phyloP scores from a whole-genome alignment of 1,284 basidiomycete species.

The Ustilago cynodontis region DNA sequence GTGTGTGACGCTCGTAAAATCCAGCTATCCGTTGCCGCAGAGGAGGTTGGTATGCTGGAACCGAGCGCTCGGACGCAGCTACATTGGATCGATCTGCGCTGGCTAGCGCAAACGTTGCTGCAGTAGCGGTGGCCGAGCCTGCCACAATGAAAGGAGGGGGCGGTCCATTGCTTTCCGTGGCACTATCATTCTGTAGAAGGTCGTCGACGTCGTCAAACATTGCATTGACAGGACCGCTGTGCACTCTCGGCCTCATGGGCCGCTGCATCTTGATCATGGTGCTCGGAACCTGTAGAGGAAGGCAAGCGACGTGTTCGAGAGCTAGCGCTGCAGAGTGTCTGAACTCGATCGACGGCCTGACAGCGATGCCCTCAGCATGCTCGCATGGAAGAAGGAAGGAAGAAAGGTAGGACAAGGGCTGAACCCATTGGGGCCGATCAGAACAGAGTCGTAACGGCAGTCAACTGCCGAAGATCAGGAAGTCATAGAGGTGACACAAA shows the following conservation, averaged over 20 bases:
- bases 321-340: not conserved
- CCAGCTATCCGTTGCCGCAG: slow-evolving; percentile 31
- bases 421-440: not conserved
- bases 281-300: not conserved
- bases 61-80: slow-evolving; percentile 26
- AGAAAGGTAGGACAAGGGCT: not conserved
- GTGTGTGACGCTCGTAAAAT: slow-evolving; percentile 31
- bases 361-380: not conserved
- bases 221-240: slow-evolving; percentile 29
- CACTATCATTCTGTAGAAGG: slow-evolving; percentile 8
- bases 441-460: not conserved
- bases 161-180: slow-evolving; percentile 1
- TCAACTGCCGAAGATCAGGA: not conserved
- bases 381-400: not conserved
- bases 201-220: slow-evolving; percentile 44
- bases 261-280: slow-evolving; percentile 34
- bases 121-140: slow-evolving; percentile 23
- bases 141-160: slow-evolving; percentile 28
- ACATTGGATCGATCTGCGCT: not conserved
- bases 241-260: slow-evolving; percentile 26
- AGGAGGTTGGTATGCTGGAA: slow-evolving; percentile 42
- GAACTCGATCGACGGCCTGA: not conserved
- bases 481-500: not conserved
- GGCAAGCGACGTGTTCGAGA: not conserved
- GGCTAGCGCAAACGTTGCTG: slow-evolving; percentile 27